A percentile compares a stretch with the other conserved stretches of the same genome.
phyloP scores from a whole-genome alignment of 2,329 filamentous ascomycete genomes.

The Neospermospora avenae region DNA sequence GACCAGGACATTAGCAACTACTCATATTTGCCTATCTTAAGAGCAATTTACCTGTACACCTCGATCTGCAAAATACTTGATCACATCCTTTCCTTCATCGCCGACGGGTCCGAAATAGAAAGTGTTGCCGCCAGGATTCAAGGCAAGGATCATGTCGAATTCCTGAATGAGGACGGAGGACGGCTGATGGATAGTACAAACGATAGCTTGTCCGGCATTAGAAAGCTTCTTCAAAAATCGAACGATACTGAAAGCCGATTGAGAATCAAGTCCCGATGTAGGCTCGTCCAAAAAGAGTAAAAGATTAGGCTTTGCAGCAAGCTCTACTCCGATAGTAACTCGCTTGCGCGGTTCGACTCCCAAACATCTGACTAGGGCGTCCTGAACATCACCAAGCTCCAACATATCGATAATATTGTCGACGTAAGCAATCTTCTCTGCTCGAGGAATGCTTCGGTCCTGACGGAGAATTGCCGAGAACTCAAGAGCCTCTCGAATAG shows the following conservation, averaged over 20 bases:
- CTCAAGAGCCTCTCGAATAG: constrained; percentile 64
- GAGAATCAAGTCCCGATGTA: constrained; percentile 66
- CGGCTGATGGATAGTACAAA: constrained; percentile 73
- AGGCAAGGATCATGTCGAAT: constrained; percentile 70
- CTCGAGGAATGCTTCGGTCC: constrained; percentile 47
- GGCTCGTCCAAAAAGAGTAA: constrained; percentile 71
- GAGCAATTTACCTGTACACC: no score
- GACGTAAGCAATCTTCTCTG: constrained; percentile 65
- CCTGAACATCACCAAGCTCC: constrained; percentile 62
- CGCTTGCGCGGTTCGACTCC: constrained; percentile 63
- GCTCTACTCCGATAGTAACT: constrained; percentile 69
- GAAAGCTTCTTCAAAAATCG: constrained; percentile 66
- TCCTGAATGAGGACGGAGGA: constrained; percentile 66
- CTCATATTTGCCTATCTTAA: no score
- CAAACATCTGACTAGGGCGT: constrained; percentile 62
- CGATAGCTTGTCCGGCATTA: constrained; percentile 64
- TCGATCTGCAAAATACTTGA: constrained; percentile 64
- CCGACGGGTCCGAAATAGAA: constrained; percentile 74
- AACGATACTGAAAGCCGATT: constrained; percentile 66
- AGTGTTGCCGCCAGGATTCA: constrained; percentile 64
- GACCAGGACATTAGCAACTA: no score
- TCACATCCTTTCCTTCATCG: constrained; percentile 60
- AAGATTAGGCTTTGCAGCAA: constrained; percentile 66
- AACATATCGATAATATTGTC: constrained; percentile 63
- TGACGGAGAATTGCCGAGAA: constrained; percentile 67